phyloP scores from a whole-genome alignment of 768 basidiomycete species.

The Udeniomyces megalosporus region DNA sequence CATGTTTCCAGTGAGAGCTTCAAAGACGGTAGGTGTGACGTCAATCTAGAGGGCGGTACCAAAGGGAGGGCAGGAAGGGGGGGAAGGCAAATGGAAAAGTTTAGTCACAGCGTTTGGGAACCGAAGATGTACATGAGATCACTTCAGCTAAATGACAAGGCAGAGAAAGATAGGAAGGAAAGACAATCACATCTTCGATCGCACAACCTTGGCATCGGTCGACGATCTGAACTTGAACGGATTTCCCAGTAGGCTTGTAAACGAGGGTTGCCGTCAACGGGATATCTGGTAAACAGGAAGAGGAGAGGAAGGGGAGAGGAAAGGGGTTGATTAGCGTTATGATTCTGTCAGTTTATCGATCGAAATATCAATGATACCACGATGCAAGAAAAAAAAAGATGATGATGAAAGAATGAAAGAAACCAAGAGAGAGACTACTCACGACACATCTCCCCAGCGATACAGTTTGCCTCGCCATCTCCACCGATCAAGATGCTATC shows the following conservation, averaged over 20 bases:
- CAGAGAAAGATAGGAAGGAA: neutral
- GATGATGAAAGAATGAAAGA: neutral
- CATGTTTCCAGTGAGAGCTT: neutral
- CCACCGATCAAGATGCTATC: neutral
- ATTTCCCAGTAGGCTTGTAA: neutral
- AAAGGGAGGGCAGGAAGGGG: neutral
- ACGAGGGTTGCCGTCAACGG: neutral
- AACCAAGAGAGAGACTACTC: neutral
- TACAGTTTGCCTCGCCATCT: neutral
- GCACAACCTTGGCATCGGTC: constrained; percentile 9
- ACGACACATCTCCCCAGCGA: constrained; percentile 1
- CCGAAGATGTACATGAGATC: neutral
- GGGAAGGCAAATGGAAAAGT: neutral
- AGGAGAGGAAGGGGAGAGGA: neutral
- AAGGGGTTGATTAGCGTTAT: too few species aligned
- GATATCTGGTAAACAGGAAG: neutral
- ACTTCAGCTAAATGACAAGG: neutral
- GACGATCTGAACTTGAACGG: constrained; percentile 4
- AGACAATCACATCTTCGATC: neutral
- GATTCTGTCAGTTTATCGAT: too few species aligned
- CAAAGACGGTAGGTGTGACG: constrained; percentile 2
- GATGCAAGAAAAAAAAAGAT: neutral
- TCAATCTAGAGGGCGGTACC: neutral
- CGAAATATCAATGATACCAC: too few species aligned
- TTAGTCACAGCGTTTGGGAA: too few species aligned